A percentile compares a stretch with the other conserved stretches of the same genome.
These are phyloP conservation scores for Pterula multifida DNA, from an alignment of 1,284 basidiomycete species.

Conservation along the genomic window DNA sequence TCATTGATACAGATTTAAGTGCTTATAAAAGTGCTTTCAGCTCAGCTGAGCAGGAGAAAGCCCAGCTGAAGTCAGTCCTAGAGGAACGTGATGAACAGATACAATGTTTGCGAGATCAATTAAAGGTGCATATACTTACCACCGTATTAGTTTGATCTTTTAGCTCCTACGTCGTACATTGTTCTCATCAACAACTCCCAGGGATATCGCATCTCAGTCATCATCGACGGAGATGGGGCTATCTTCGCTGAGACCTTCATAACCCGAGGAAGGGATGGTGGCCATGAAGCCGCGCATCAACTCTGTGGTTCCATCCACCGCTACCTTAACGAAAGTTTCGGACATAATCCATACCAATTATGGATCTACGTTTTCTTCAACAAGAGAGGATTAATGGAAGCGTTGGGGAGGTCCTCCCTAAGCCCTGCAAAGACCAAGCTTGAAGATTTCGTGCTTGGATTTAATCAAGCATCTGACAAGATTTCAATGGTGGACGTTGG, in stretches of 20 bases:
- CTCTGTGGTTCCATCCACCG: conserved; percentile 38
- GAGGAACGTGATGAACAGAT: background rate
- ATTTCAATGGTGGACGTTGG: conserved; percentile 66
- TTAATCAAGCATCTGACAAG: conserved; percentile 51
- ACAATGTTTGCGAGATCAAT: background rate
- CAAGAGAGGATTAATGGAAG: conserved; percentile 42
- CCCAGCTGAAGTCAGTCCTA: background rate
- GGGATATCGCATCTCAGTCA: conserved; percentile 40
- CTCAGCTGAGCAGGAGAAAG: background rate
- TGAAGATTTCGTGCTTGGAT: conserved; percentile 52
- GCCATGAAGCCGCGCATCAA: conserved; percentile 38
- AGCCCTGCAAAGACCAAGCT: conserved; percentile 30
- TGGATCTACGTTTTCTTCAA: conserved; percentile 58
- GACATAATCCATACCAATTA: conserved; percentile 37
- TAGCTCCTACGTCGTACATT: conserved; percentile 3
- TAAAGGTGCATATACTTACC: background rate
- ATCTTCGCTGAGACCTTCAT: conserved; percentile 46
- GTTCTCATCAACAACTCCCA: conserved; percentile 10
- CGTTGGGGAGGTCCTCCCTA: conserved; percentile 31
- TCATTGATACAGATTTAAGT: background rate
- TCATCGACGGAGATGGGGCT: conserved; percentile 58
- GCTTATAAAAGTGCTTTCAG: background rate
- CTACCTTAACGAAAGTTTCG: conserved; percentile 25
- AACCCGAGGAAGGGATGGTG: conserved; percentile 40
- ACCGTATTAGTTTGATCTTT: background rate